These are phyloP conservation scores for Ascochyta pisi DNA, from an alignment of 2,329 filamentous ascomycete species.

Conservation along the genomic window DNA sequence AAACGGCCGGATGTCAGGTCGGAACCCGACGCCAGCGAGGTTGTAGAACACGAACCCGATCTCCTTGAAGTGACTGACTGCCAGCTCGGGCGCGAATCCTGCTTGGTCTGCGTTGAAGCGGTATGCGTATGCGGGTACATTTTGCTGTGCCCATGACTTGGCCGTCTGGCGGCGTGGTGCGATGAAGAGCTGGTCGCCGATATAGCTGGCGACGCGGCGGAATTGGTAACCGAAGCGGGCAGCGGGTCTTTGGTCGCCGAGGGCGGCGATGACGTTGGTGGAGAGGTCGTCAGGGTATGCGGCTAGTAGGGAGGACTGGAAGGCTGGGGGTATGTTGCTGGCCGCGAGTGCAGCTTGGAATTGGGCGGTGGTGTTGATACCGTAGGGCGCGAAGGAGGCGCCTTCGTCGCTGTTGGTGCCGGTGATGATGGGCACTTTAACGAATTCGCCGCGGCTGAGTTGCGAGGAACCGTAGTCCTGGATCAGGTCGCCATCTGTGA, in stretches of 20 bases:
- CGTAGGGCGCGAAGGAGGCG: constrained; percentile 58
- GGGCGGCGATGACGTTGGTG: constrained; percentile 21
- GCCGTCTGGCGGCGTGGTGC: constrained; percentile 60
- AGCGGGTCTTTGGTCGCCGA: constrained; percentile 20
- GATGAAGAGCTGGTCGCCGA: constrained; percentile 61
- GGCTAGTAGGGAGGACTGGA: constrained; percentile 14
- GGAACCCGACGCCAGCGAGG: constrained; percentile 49
- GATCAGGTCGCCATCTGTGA: constrained; percentile 64
- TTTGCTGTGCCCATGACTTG: constrained; percentile 55
- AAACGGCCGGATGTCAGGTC: constrained; percentile 34
- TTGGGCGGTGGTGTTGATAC: constrained; percentile 62
- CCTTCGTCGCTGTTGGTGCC: constrained; percentile 71
- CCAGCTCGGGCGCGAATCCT: constrained; percentile 47
- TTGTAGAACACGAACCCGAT: constrained; percentile 53
- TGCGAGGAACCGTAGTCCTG: constrained; percentile 59
- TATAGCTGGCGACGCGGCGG: constrained; percentile 57
- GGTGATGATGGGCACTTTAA: constrained; percentile 66
- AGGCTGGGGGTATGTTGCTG: not conserved
- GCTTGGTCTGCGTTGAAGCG: constrained; percentile 62
- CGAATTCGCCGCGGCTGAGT: constrained; percentile 64
- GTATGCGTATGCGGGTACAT: constrained; percentile 62
- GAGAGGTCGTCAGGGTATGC: constrained; percentile 26
- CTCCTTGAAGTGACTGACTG: constrained; percentile 60
- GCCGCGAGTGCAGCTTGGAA: constrained; percentile 47
- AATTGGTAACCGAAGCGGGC: constrained; percentile 50